phyloP scores from a whole-genome alignment of 2,329 filamentous ascomycete genomes.

The Fusarium sp. region DNA sequence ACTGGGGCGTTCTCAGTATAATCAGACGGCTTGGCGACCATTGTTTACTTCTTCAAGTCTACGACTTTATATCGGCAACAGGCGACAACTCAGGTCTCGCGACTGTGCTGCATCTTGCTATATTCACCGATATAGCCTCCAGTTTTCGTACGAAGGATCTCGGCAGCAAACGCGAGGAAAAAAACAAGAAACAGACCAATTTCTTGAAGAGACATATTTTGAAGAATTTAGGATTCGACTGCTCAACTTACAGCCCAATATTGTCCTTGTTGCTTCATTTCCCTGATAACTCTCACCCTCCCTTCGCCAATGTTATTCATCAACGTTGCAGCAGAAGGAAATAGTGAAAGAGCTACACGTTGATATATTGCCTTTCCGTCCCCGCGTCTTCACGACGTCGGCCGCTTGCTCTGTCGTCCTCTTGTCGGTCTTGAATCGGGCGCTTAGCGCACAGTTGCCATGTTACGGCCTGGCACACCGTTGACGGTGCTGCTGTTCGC shows the following conservation, averaged over 20 bases:
- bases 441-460: slow-evolving; percentile 57
- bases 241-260: not conserved
- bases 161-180: not conserved
- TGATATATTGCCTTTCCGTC: slow-evolving; percentile 7
- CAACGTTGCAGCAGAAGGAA: slow-evolving; percentile 6
- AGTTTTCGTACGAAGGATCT: not conserved
- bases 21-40: not conserved
- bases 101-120: slow-evolving; percentile 21
- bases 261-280: not conserved
- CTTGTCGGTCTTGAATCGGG: slow-evolving; percentile 7
- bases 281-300: not conserved
- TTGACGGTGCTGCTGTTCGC: slow-evolving; percentile 84
- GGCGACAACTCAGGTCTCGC: slow-evolving; percentile 7
- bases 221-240: not conserved
- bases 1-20: not conserved
- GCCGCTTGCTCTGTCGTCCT: slow-evolving; percentile 25
- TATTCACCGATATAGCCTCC: slow-evolving; percentile 8
- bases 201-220: not conserved
- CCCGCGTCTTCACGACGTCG: slow-evolving; percentile 39
- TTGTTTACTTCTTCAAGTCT: not conserved
- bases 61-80: not conserved
- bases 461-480: slow-evolving; percentile 93
- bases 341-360: not conserved
- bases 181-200: not conserved
- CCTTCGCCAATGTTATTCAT: slow-evolving; percentile 22